Conservation (phyloP, 164 flowering plant genomes). For the Piper longum region DNA sequence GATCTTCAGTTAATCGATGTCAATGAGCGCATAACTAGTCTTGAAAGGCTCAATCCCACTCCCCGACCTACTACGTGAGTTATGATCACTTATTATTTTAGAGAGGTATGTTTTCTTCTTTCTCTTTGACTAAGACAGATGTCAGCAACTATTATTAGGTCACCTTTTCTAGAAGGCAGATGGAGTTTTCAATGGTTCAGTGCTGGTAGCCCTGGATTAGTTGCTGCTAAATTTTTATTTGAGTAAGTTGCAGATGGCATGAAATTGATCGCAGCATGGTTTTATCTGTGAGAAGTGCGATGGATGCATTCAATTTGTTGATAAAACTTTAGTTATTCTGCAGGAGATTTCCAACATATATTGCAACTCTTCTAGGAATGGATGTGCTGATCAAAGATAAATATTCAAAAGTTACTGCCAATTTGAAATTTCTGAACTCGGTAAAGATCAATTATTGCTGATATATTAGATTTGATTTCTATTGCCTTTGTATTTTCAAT, state of each 20-base stretch:
- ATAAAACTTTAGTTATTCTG: constrained; percentile 8
- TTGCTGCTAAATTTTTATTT: constrained; percentile 50
- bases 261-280: not conserved
- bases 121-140: not conserved
- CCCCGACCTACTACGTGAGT: constrained; percentile 88
- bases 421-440: constrained; percentile 47
- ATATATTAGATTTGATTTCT: not conserved
- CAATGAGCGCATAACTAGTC: constrained; percentile 77
- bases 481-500: not conserved
- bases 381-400: constrained; percentile 60
- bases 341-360: constrained; percentile 63
- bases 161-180: constrained; percentile 78
- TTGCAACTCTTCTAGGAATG: constrained; percentile 53
- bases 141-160: constrained; percentile 31
- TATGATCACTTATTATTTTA: not conserved
- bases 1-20: constrained; percentile 79
- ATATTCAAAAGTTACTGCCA: constrained; percentile 42
- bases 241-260: constrained; percentile 15
- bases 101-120: not conserved
- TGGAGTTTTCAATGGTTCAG: constrained; percentile 95
- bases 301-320: not conserved
- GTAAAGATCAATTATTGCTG: constrained; percentile 19
- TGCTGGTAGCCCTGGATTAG: constrained; percentile 51
- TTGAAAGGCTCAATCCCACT: constrained; percentile 86
- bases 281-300: not conserved